These are phyloP conservation scores for Taphrina deformans DNA, from an alignment of 1,139 yeast species.

Conservation along the genomic window DNA sequence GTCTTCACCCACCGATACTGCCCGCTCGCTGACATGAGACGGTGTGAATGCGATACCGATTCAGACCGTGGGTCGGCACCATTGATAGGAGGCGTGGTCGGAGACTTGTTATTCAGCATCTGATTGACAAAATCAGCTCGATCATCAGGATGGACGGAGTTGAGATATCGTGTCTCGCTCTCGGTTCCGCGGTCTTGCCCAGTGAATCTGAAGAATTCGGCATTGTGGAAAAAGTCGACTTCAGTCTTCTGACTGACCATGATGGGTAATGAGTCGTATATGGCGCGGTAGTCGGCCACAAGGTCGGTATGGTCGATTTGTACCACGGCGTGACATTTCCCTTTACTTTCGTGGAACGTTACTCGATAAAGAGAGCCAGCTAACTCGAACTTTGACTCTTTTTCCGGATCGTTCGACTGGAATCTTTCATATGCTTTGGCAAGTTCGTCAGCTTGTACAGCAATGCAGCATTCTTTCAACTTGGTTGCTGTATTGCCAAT, in stretches of 20 bases:
- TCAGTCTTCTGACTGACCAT: slow-evolving; percentile 24
- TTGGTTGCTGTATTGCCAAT: background rate
- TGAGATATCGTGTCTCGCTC: background rate
- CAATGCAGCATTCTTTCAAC: background rate
- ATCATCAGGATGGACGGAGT: slow-evolving; percentile 22
- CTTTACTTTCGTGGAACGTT: background rate
- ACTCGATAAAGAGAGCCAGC: background rate
- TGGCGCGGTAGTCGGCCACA: slow-evolving; percentile 12
- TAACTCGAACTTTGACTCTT: background rate
- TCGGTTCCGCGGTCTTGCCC: background rate
- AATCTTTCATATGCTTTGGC: background rate
- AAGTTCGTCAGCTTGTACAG: background rate
- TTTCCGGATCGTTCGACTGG: background rate
- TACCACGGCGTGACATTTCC: background rate
- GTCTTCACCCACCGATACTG: slow-evolving; percentile 41
- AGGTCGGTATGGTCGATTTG: slow-evolving; percentile 21
- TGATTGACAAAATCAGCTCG: background rate
- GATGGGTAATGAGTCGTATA: slow-evolving; percentile 17
- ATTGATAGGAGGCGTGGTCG: background rate
- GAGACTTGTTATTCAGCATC: background rate
- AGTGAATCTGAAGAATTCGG: slow-evolving; percentile 14
- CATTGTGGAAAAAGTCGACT: slow-evolving; percentile 19
- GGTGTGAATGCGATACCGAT: slow-evolving; percentile 21
- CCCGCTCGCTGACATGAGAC: slow-evolving; percentile 43
- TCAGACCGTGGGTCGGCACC: background rate